phyloP scores from a whole-genome alignment of 768 basidiomycete genomes.

The Mycena venus region DNA sequence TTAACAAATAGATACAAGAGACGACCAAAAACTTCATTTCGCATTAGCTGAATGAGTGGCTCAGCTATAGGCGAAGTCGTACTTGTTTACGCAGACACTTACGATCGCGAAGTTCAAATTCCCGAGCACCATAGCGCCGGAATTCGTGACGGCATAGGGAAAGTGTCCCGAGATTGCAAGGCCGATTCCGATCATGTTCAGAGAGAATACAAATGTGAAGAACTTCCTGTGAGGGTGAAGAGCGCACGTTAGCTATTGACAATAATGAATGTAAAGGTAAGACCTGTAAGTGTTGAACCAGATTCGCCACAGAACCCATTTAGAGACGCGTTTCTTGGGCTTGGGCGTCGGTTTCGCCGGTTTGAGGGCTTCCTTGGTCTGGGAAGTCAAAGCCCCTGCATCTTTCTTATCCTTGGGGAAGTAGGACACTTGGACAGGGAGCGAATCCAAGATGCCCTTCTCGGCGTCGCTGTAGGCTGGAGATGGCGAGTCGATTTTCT shows the following conservation, averaged over 20 bases:
- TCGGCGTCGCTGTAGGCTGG: conserved; percentile 67
- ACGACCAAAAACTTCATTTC: conserved; percentile 85
- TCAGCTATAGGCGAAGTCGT: not conserved
- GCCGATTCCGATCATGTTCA: conserved; percentile 75
- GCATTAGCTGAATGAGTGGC: conserved; percentile 52
- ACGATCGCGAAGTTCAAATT: conserved; percentile 81
- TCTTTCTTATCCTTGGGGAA: conserved; percentile 47
- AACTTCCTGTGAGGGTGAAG: conserved; percentile 64
- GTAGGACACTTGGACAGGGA: conserved; percentile 47
- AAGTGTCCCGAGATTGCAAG: conserved; percentile 76
- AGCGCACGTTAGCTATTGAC: not conserved
- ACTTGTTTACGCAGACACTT: not conserved
- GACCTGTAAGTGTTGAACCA: conserved; percentile 85
- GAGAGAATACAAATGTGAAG: conserved; percentile 69
- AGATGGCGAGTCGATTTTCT: conserved; percentile 45
- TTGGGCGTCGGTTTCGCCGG: conserved; percentile 56
- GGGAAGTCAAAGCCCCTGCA: conserved; percentile 49
- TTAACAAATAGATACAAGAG: conserved; percentile 76
- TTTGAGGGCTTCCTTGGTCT: conserved; percentile 47
- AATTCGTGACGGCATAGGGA: conserved; percentile 70
- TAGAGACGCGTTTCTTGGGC: conserved; percentile 69
- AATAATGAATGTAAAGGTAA: not conserved
- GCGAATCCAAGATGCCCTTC: conserved; percentile 67
- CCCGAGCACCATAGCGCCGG: conserved; percentile 77
- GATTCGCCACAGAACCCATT: conserved; percentile 69